These are phyloP conservation scores for Zasmidium citrigriseum DNA, from an alignment of 2,329 filamentous ascomycete genomes.

Conservation along the genomic window DNA sequence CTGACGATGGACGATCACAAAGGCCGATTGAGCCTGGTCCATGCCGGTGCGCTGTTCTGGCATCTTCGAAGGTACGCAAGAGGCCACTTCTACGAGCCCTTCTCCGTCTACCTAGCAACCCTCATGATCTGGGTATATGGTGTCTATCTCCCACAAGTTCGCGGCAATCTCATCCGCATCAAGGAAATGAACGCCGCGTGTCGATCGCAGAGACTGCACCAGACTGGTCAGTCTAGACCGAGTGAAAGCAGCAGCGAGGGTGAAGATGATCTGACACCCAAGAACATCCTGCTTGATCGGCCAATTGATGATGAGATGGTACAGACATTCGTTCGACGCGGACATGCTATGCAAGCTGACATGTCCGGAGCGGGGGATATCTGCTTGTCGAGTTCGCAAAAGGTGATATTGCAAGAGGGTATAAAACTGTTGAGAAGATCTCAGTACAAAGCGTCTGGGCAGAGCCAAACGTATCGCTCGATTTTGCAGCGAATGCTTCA, in stretches of 20 bases:
- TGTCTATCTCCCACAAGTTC: slow-evolving; percentile 14
- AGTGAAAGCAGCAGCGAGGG: slow-evolving; percentile 5
- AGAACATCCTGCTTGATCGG: slow-evolving; percentile 24
- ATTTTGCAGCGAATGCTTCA: neutral
- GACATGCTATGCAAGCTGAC: slow-evolving; percentile 21
- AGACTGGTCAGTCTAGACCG: neutral
- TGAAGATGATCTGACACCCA: slow-evolving; percentile 19
- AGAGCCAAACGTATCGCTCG: neutral
- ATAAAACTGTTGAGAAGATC: slow-evolving; percentile 20
- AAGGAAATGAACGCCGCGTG: neutral
- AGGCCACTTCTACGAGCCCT: slow-evolving; percentile 16
- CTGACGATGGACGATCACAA: slow-evolving; percentile 21
- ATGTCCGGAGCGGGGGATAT: slow-evolving; percentile 24
- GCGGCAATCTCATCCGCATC: slow-evolving; percentile 5
- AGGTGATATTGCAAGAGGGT: slow-evolving; percentile 19
- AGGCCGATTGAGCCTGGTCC: slow-evolving; percentile 14
- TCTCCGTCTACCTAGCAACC: slow-evolving; percentile 11
- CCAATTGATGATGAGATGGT: slow-evolving; percentile 26
- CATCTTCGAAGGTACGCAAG: slow-evolving; percentile 15
- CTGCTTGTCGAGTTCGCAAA: slow-evolving; percentile 8
- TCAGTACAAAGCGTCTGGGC: slow-evolving; percentile 1
- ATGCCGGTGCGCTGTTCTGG: slow-evolving; percentile 20
- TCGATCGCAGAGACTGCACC: neutral
- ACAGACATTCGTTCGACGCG: slow-evolving; percentile 22
- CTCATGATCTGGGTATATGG: slow-evolving; percentile 17